Base-by-base conservation (phyloP, 73 alveolate species). In the Stentor coeruleus region DNA sequence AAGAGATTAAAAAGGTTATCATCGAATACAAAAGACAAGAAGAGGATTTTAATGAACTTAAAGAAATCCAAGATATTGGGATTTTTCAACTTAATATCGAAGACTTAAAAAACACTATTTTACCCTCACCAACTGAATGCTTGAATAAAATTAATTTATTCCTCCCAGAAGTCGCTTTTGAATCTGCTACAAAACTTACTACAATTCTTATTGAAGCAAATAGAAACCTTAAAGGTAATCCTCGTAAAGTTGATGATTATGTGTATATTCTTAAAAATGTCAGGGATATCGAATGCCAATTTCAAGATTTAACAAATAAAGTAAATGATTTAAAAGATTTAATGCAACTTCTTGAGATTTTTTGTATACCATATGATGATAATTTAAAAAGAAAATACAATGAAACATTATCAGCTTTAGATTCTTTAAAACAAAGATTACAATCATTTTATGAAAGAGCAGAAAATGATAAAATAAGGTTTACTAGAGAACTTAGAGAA, bases 371-470 rank as follows among this genome's bases (percentile, higher is more conserved):
- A 74, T 41, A 87, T 6, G 89, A 92, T 4, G 98, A 94, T 59
- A 74, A 58, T 20, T 84, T 89, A 72, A 92, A 90, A 38, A 35
- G 91, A 31, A 91, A 90, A 81, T 88, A 83, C 80, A 88, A 85
- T 74, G 98, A 94, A 57, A 85, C 95, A 3, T 41, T 77, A 6
- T 31, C 85, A 38, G 74, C 84, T 20, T 77, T 94, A 6, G 87
- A 83, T 39, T 57, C 83, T 31, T 85, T 94, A 3, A 90, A 95
- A 74, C 77, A 74, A 59, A 90, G 85, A 58, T 85, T 94, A 35
- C 93, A 88, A 55, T 95, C 93, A 87, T 94, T 93, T 0, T 80
- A 87, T 59, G 97, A 92, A 35, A 72, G 90, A 26, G 94, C 91
- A 31, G 97, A 94, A 85, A 87, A 88, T 36, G 88, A 92, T 85